Base-by-base conservation (phyloP, 2,329 filamentous ascomycete species). In the Cytospora leucostoma region DNA sequence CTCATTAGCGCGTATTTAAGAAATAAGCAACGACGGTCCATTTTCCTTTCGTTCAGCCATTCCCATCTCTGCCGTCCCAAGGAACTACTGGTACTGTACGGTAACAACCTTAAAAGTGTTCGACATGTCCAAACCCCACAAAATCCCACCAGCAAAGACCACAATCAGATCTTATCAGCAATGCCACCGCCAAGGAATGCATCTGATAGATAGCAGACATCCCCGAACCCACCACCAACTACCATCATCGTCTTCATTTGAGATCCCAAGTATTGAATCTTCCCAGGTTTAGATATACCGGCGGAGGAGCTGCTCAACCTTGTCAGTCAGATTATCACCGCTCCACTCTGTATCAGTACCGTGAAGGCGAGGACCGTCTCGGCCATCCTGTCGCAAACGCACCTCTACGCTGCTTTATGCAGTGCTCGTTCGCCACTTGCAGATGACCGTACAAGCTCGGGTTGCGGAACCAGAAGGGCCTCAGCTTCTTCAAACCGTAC, bases 241-340 rank as follows among this genome's bases (percentile, higher is more conserved):
- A 21, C 44, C n/a, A 10, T 19, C 44, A 8, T 19, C 44, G n/a
- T 40, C 38, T 40, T 60, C 53, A 64, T 19, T 57, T 40, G 12
- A 54, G 51, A 33, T 64, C 62, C 62, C 62, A 64, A 38, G 50
- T 64, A 49, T 64, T 64, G 54, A 64, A 61, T 19, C 59, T 61
- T 13, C 54, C 54, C 4, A 62, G 54, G 35, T 64, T 64, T 19
- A 54, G 52, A 12, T 62, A 62, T 13, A 56, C 49, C 35, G 38
- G 35, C 27, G 62, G 44, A 2, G 49, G 47, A 50, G 54, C 62
- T 64, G 40, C n/a, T 12, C n/a, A 50, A 11, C 5, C 7, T 34
- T 32, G 37, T 47, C 33, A 38, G 59, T 50, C 33, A 47, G 35
- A 34, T 33, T 33, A 50, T 21, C 57, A 47, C n/a, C 13, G n/a